Percentiles rank a stretch among this genome's conserved stretches.
phyloP scores from a whole-genome alignment of 306 rosid genomes.

The Lathyrus oleraceus region DNA sequence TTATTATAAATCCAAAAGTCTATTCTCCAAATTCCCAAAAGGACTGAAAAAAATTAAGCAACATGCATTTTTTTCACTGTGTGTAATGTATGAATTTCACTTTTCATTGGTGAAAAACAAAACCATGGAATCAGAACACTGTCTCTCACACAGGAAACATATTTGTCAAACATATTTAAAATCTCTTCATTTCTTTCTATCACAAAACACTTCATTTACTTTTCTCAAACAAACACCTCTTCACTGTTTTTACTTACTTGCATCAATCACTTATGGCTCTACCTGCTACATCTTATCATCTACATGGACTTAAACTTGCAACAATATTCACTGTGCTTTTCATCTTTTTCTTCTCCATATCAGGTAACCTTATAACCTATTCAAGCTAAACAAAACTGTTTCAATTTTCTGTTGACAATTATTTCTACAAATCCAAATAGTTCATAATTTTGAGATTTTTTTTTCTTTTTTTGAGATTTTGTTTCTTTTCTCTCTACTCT shows the following conservation, averaged over 20 bases:
- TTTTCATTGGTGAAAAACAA: conserved; percentile 49
- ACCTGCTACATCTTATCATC: conserved; percentile 40
- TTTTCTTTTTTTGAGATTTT: not conserved
- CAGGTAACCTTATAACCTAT: conserved; percentile 49
- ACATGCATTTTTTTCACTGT: conserved; percentile 34
- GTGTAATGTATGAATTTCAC: conserved; percentile 20
- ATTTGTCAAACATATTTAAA: conserved; percentile 35
- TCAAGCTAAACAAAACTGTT: not conserved
- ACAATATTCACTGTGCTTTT: conserved; percentile 55
- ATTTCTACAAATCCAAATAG: not conserved
- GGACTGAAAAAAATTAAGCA: not conserved
- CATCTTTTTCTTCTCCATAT: conserved; percentile 56
- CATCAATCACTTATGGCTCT: conserved; percentile 54
- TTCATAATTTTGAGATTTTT: not conserved
- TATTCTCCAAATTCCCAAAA: conserved; percentile 56
- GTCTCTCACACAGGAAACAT: conserved; percentile 63
- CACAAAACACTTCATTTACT: conserved; percentile 26
- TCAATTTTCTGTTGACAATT: conserved; percentile 20
- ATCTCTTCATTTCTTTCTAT: conserved; percentile 20
- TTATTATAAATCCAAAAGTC: conserved; percentile 36
- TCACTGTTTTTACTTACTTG: conserved; percentile 42
- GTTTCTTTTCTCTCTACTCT: not conserved
- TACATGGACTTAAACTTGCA: conserved; percentile 38
- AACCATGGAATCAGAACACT: conserved; percentile 50
- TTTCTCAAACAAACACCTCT: conserved; percentile 33